Evolutionary conservation across 2,329 filamentous ascomycete species (phyloP).

Genomic region (Claviceps pazoutovae): DNA sequence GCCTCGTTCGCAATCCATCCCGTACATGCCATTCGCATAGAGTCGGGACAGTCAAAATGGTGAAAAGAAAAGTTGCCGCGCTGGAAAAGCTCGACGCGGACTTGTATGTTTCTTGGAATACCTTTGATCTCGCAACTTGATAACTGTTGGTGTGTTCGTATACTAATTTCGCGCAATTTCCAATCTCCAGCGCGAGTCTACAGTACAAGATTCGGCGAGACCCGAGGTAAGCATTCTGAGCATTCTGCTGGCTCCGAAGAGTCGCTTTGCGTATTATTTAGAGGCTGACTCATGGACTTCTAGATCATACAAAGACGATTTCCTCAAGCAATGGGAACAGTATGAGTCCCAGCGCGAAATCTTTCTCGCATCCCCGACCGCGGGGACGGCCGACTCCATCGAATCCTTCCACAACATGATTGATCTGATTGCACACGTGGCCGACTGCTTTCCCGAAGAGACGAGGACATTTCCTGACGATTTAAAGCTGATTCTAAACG

Average conservation of each 20-base stretch:
- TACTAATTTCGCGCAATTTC: neutral
- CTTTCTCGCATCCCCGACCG: constrained; percentile 71
- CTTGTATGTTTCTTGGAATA: constrained; percentile 35
- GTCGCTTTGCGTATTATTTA: too few relatives aligned
- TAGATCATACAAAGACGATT: constrained; percentile 81
- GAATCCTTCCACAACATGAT: constrained; percentile 82
- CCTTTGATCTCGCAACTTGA: neutral
- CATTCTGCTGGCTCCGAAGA: constrained; percentile 1
- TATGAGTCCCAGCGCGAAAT: constrained; percentile 87
- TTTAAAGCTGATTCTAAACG: constrained; percentile 63
- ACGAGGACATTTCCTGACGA: constrained; percentile 66
- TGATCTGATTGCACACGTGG: constrained; percentile 84
- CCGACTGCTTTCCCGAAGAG: constrained; percentile 80
- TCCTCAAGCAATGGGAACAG: constrained; percentile 74
- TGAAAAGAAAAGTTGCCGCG: constrained; percentile 78
- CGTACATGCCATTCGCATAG: neutral
- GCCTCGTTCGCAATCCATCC: too few relatives aligned
- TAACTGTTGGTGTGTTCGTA: neutral
- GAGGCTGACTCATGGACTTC: neutral
- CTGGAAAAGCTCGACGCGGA: constrained; percentile 93
- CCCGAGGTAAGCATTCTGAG: constrained; percentile 44
- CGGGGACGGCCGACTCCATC: constrained; percentile 62
- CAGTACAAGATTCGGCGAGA: constrained; percentile 87
- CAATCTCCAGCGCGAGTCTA: constrained; percentile 50
- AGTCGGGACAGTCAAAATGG: constrained; percentile 36